Conservation (phyloP, 352 stramenopile species). For the Bremia lactucae region DNA sequence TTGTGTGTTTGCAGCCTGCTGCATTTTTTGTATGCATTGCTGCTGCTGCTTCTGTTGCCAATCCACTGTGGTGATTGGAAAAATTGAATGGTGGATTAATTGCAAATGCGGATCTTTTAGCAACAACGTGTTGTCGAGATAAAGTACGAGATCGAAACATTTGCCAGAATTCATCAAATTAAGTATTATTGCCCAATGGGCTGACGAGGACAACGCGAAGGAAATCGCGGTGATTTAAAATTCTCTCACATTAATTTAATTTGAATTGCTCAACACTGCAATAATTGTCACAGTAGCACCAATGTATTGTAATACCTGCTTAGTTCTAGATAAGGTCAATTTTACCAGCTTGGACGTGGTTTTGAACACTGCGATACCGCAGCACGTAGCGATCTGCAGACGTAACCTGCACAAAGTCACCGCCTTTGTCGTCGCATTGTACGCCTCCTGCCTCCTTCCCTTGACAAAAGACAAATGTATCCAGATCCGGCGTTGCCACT, state of each 20-base stretch:
- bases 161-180: no score
- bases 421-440: conserved; percentile 62
- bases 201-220: no score
- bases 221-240: no score
- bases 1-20: conserved; percentile 28
- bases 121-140: conserved; percentile 17
- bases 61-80: conserved; percentile 43
- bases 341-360: conserved; percentile 43
- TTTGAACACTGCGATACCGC: conserved; percentile 51
- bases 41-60: conserved; percentile 40
- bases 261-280: no score
- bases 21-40: conserved; percentile 62
- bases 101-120: neutral
- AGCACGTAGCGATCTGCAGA: conserved; percentile 57
- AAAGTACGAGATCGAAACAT: conserved; percentile 11
- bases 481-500: conserved; percentile 65
- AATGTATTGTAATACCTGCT: no score
- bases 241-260: no score
- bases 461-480: conserved; percentile 78
- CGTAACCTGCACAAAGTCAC: conserved; percentile 50
- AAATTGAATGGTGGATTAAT: neutral
- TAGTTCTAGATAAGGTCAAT: conserved; percentile 39
- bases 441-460: conserved; percentile 42
- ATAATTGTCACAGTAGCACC: no score
- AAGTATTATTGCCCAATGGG: conserved; percentile 7